A percentile compares a stretch with the other conserved stretches of the same genome.
Conservation (phyloP, 768 basidiomycete genomes). For the Xerocomus spinulosus region DNA sequence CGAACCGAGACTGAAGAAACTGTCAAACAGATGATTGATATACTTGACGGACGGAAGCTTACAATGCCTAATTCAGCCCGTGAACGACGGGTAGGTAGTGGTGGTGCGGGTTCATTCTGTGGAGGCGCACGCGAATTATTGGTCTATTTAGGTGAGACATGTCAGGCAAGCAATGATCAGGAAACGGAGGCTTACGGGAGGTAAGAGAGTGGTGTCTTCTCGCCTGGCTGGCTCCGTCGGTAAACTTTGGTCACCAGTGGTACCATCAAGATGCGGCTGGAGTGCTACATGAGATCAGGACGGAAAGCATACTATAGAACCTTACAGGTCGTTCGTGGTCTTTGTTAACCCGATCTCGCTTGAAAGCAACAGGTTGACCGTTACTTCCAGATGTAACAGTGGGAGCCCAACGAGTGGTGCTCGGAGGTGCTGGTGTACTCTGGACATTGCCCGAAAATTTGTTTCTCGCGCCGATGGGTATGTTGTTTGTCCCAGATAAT, state of each 20-base stretch:
- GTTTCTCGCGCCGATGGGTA: conserved; percentile 27
- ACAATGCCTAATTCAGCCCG: conserved; percentile 17
- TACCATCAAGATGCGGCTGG: conserved; percentile 16
- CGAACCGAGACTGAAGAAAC: conserved; percentile 27
- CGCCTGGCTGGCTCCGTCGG: conserved; percentile 7
- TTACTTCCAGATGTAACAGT: conserved; percentile 12
- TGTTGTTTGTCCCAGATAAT: conserved; percentile 32
- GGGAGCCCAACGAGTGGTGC: background rate
- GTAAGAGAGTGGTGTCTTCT: conserved; percentile 8
- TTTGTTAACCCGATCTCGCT: conserved; percentile 11
- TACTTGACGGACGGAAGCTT: background rate
- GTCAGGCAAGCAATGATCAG: conserved; percentile 1
- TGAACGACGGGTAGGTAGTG: conserved; percentile 7
- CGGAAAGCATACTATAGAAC: background rate
- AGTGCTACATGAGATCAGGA: conserved; percentile 6
- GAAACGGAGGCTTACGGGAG: conserved; percentile 16
- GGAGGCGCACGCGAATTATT: conserved; percentile 4
- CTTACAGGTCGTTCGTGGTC: conserved; percentile 26
- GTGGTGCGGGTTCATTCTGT: conserved; percentile 7
- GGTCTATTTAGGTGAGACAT: conserved; percentile 5
- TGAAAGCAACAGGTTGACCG: conserved; percentile 18
- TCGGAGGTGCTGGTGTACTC: background rate
- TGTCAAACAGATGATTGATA: background rate
- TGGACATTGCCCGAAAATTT: conserved; percentile 18
- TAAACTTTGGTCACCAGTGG: conserved; percentile 1